Conservation (phyloP, 768 basidiomycete genomes). For the Russula ochroleuca region DNA sequence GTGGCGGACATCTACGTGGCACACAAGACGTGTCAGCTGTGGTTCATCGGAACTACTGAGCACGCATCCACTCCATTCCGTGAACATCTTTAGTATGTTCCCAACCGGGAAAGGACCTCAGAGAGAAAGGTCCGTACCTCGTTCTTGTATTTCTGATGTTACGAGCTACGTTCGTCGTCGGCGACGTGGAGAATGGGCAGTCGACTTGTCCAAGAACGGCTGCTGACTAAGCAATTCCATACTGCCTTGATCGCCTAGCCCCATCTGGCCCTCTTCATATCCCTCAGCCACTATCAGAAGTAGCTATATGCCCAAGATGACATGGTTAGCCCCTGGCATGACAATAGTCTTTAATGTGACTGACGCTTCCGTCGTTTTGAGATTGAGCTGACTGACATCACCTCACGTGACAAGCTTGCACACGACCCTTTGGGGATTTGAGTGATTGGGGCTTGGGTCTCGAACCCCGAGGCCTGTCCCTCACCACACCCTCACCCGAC, state of each 20-base stretch:
- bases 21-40: slow-evolving; percentile 33
- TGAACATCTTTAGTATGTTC: slow-evolving; percentile 27
- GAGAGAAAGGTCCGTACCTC: slow-evolving; percentile 1
- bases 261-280: background rate
- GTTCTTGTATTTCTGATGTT: background rate
- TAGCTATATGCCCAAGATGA: background rate
- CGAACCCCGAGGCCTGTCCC: background rate
- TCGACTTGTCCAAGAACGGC: background rate
- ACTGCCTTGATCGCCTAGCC: background rate
- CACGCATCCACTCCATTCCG: slow-evolving; percentile 37
- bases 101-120: background rate
- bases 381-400: background rate
- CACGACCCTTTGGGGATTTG: background rate
- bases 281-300: background rate
- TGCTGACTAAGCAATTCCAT: slow-evolving; percentile 21
- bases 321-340: background rate
- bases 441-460: background rate
- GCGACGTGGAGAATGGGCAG: slow-evolving; percentile 12
- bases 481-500: slow-evolving; percentile 29
- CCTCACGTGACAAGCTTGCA: background rate
- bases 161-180: slow-evolving; percentile 12
- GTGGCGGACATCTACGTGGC: slow-evolving; percentile 63
- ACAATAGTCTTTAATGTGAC: background rate
- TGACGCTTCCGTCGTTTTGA: background rate
- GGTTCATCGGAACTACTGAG: slow-evolving; percentile 28